These are phyloP conservation scores for Mucor velutinosus DNA, from an alignment of 371 early-diverging fungal genomes.

Conservation along the genomic window DNA sequence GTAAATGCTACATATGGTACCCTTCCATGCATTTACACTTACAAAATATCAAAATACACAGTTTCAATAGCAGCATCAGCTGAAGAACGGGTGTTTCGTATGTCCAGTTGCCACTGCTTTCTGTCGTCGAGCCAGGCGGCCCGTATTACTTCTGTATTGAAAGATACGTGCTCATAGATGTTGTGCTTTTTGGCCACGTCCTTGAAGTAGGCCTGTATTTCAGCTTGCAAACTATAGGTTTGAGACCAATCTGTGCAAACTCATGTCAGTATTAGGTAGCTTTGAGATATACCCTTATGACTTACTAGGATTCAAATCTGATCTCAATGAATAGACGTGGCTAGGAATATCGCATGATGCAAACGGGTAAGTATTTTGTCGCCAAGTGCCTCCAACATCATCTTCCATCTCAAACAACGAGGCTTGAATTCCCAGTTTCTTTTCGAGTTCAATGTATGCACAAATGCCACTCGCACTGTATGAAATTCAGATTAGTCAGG, in stretches of 20 bases:
- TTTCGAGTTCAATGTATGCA: conserved; percentile 55
- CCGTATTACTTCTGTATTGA: conserved; percentile 45
- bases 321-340: conserved; percentile 55
- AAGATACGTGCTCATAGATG: conserved; percentile 48
- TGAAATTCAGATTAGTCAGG: not conserved
- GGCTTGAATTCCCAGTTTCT: conserved; percentile 47
- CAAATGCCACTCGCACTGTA: conserved; percentile 64
- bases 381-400: conserved; percentile 68
- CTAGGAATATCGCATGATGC: conserved; percentile 66
- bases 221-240: conserved; percentile 41
- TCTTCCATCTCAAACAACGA: conserved; percentile 55
- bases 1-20: too few relatives aligned
- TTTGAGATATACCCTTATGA: not conserved
- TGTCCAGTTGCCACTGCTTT: conserved; percentile 52
- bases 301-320: conserved; percentile 46
- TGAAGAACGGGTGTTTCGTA: not conserved
- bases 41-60: conserved; percentile 6
- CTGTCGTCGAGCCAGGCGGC: conserved; percentile 46
- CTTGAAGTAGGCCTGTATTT: conserved; percentile 57
- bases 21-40: not conserved
- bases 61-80: conserved; percentile 7
- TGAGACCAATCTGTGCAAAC: conserved; percentile 49
- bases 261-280: not conserved
- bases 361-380: conserved; percentile 55
- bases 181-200: conserved; percentile 51